Percentiles rank a stretch among this genome's conserved stretches.
Evolutionary conservation across 768 basidiomycete species (phyloP).

Genomic region (Russula olivacea): DNA sequence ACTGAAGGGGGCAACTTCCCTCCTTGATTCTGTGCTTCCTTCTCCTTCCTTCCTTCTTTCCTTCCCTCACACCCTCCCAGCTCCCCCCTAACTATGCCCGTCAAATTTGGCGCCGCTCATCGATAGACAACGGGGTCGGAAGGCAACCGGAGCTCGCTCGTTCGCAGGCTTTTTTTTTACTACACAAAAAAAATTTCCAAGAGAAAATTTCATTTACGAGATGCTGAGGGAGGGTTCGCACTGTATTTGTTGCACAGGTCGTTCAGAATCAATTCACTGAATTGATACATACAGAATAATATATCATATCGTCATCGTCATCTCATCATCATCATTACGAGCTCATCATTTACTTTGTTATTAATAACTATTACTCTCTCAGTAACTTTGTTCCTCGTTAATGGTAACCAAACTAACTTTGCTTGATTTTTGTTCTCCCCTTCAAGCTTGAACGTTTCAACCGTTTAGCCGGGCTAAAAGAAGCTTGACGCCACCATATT

Average conservation of each 20-base stretch:
- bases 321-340: background rate
- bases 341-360: background rate
- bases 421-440: background rate
- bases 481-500: background rate
- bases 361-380: background rate
- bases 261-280: too few species aligned
- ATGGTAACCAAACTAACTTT: background rate
- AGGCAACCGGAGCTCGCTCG: background rate
- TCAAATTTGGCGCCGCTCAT: background rate
- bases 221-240: background rate
- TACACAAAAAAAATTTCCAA: background rate
- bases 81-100: background rate
- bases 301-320: background rate
- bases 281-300: too few species aligned
- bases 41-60: background rate
- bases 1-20: too few species aligned
- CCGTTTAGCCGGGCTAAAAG: background rate
- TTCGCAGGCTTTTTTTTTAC: background rate
- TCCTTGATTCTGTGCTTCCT: too few species aligned
- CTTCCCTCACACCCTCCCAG: background rate
- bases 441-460: background rate
- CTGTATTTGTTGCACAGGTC: too few species aligned
- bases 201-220: slow-evolving; percentile 1
- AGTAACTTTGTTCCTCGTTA: too few species aligned
- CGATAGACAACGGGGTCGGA: background rate